Evolutionary conservation across 768 basidiomycete genomes (phyloP), one percentile per base, ranked within the genome.

Genomic region (Suillus subalutaceus): DNA sequence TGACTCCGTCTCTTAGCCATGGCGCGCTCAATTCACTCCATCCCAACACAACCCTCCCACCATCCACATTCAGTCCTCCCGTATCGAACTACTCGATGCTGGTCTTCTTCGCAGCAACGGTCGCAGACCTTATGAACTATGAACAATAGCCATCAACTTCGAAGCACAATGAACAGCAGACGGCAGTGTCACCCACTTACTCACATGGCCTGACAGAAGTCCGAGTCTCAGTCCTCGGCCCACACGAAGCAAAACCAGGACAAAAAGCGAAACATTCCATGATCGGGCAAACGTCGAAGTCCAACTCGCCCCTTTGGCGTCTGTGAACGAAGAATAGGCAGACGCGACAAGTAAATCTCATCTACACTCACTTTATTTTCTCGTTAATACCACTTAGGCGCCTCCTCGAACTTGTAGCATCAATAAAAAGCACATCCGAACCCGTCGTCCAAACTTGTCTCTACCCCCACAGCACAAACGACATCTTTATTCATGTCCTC

Each of bases 401-500:
- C 18, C 84, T 93, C 68, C 81, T 92, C 67, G 97, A 99, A 79
- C 83, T 97, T 68, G 92, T 91, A 13, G 84, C n/a, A n/a, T n/a
- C n/a, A n/a, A n/a, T n/a, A n/a, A n/a, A n/a, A n/a, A n/a, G n/a
- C n/a, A n/a, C n/a, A n/a, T n/a, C n/a, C n/a, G n/a, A n/a, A n/a
- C n/a, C n/a, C n/a, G n/a, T n/a, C n/a, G n/a, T n/a, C n/a, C n/a
- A n/a, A n/a, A n/a, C n/a, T n/a, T n/a, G n/a, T n/a, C 85, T 99
- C 58, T 98, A 97, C 79, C 97, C 97, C 23, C 90, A 97, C 60
- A 93, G 93, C 41, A 90, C 96, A 75, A 97, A 99, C 75, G 94
- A 97, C 78, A 90, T 99, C 67, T 93, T 90, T 77, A 84, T 99
- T 8, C 95, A 97, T 76, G 90, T 99, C 38, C 80, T 97, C 46